Evolutionary conservation across 148 eudicot species (phyloP), one percentile per base, ranked within the genome.

Genomic region (Pharnaceum exiguum): DNA sequence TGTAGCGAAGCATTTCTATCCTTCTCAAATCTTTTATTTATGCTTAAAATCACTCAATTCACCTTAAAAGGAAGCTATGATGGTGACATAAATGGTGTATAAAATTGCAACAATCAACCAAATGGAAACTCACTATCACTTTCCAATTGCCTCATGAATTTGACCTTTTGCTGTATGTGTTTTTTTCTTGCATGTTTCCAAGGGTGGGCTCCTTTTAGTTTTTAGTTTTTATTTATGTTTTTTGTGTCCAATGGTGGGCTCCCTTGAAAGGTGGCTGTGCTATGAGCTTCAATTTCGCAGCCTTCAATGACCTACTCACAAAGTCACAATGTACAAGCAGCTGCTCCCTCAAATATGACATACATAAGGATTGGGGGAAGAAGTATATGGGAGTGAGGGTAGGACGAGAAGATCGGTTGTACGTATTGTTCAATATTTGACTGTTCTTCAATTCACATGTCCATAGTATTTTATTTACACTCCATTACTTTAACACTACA

Each of bases 121-220:
- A 55, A 64, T 44, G 73, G 25, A 70, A 69, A 62, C 46, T 68
- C 37, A 70, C 58, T 56, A 49, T 70, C 74, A 49, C 57, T 70
- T 56, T 70, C 74, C 23, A 56, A 48, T 47, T 56, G 33, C 74
- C 62, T 62, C 68, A 70, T 58, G 39, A 33, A 53, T 56, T 70
- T 70, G 67, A 64, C 67, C 68, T 64, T 55, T 22, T 56, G 30
- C 33, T 26, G 56, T 7, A 17, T 28, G 31, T 37, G 10, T 70
- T 60, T 70, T 47, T 35, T 12, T 35, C 12, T 7, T 35, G 12
- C 8, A 6, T 35, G 38, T 35, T 35, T 35, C 38, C 38, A 6
- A 6, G 8, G 7, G 38, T 35, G 38, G 38, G 38, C 8, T 7
- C 38, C 12, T 7, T 12, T 35, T 12, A n/a, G n/a, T n/a, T n/a